phyloP scores from a whole-genome alignment of 257 asterid genomes.

The Gentiana dahurica region DNA sequence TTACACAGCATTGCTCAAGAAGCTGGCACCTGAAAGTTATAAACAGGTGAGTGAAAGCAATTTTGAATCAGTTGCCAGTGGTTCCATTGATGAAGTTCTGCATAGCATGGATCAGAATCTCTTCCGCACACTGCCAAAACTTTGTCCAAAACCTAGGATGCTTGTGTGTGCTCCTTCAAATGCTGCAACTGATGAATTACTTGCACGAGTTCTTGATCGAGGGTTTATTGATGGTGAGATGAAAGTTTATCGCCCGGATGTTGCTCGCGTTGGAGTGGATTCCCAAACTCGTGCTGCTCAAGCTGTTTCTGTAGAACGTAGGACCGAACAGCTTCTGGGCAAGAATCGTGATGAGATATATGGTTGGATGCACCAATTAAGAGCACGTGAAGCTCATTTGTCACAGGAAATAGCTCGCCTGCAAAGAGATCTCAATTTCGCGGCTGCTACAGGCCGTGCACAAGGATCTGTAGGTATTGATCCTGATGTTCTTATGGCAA shows the following conservation, averaged over 20 bases:
- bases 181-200: constrained; percentile 97
- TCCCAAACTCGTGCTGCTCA: constrained; percentile 98
- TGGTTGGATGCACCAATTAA: constrained; percentile 86
- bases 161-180: constrained; percentile 99
- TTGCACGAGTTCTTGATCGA: constrained; percentile 97
- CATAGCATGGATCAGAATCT: constrained; percentile 99
- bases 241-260: constrained; percentile 96
- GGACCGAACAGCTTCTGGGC: constrained; percentile 80
- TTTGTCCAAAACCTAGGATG: constrained; percentile 99
- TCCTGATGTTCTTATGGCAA: constrained; percentile 84
- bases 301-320: constrained; percentile 96
- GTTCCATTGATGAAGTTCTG: constrained; percentile 96
- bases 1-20: constrained; percentile 89
- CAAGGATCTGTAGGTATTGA: constrained; percentile 99
- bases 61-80: constrained; percentile 58
- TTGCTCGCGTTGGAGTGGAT: constrained; percentile 97
- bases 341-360: constrained; percentile 77
- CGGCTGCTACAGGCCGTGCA: constrained; percentile 73
- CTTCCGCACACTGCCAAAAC: constrained; percentile 90
- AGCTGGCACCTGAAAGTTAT: constrained; percentile 97
- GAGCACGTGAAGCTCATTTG: constrained; percentile 63
- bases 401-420: constrained; percentile 79
- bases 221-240: constrained; percentile 99
- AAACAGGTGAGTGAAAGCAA: constrained; percentile 73
- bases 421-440: constrained; percentile 76